Conservation (phyloP, 306 rosid species). For the Corylus heterophylla region DNA sequence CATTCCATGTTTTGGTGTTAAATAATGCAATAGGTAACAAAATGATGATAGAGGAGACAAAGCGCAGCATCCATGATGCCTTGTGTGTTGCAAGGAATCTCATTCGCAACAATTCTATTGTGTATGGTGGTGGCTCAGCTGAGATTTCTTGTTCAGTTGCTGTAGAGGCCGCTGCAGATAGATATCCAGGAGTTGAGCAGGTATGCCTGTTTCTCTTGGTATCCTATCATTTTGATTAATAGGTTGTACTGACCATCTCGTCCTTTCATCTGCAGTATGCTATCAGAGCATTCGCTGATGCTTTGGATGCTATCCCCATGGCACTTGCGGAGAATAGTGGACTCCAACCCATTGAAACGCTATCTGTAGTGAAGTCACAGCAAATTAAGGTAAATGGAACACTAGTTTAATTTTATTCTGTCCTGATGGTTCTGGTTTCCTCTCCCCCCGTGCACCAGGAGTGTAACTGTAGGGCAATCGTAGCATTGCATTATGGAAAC, state of each 20-base stretch:
- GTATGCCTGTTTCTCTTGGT: slow-evolving; percentile 35
- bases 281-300: slow-evolving; percentile 91
- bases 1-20: slow-evolving; percentile 22
- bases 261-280: slow-evolving; percentile 71
- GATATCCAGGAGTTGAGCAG: slow-evolving; percentile 93
- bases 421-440: neutral
- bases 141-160: slow-evolving; percentile 89
- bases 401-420: neutral
- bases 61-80: slow-evolving; percentile 95
- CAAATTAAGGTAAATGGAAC: slow-evolving; percentile 71
- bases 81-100: slow-evolving; percentile 97
- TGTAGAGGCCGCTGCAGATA: slow-evolving; percentile 92
- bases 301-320: slow-evolving; percentile 87
- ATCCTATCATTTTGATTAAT: neutral
- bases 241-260: slow-evolving; percentile 1
- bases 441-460: neutral
- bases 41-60: slow-evolving; percentile 98
- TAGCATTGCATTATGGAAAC: neutral
- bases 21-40: slow-evolving; percentile 67
- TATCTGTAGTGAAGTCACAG: slow-evolving; percentile 88
- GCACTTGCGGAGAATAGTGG: slow-evolving; percentile 99
- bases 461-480: neutral
- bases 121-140: slow-evolving; percentile 98
- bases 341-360: slow-evolving; percentile 93
- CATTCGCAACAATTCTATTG: slow-evolving; percentile 92